A percentile compares a stretch with the other conserved stretches of the same genome.
phyloP scores from a whole-genome alignment of 768 basidiomycete genomes.

The Austroboletus eburneus region DNA sequence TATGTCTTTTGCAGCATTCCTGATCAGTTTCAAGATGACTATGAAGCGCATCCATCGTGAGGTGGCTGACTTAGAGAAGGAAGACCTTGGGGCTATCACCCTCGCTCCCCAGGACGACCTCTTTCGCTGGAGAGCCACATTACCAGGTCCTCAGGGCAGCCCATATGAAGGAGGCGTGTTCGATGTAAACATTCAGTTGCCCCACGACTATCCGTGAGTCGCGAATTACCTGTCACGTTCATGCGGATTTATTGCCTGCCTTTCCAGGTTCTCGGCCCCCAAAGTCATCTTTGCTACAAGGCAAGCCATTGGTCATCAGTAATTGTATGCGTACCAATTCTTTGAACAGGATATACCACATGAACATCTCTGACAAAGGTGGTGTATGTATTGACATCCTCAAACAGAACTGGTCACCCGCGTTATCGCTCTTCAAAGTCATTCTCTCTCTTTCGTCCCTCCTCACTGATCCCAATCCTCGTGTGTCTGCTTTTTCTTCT shows the following conservation, averaged over 20 bases:
- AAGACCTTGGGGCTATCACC: conserved; percentile 71
- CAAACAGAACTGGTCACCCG: conserved; percentile 93
- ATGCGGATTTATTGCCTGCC: conserved; percentile 1
- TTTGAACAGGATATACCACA: conserved; percentile 72
- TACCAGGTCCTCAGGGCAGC: conserved; percentile 81
- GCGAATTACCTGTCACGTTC: conserved; percentile 1
- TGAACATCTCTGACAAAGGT: conserved; percentile 81
- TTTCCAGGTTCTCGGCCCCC: conserved; percentile 69
- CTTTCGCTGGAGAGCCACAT: conserved; percentile 69
- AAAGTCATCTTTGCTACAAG: conserved; percentile 71
- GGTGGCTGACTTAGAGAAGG: conserved; percentile 74
- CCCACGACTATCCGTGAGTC: conserved; percentile 71
- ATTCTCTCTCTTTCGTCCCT: conserved; percentile 91
- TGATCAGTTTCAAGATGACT: conserved; percentile 44
- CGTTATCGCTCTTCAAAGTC: conserved; percentile 90
- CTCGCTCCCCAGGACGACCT: conserved; percentile 66
- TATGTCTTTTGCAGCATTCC: neutral
- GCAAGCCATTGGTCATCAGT: conserved; percentile 33
- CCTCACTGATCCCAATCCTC: conserved; percentile 90
- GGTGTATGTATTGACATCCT: conserved; percentile 87
- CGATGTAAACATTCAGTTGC: conserved; percentile 59
- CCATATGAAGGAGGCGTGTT: conserved; percentile 80
- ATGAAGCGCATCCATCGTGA: conserved; percentile 83
- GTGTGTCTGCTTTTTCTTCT: conserved; percentile 41
- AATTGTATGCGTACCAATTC: neutral